These are phyloP conservation scores for Xylaria acuta DNA, from an alignment of 495 filamentous ascomycete genomes.

Conservation along the genomic window DNA sequence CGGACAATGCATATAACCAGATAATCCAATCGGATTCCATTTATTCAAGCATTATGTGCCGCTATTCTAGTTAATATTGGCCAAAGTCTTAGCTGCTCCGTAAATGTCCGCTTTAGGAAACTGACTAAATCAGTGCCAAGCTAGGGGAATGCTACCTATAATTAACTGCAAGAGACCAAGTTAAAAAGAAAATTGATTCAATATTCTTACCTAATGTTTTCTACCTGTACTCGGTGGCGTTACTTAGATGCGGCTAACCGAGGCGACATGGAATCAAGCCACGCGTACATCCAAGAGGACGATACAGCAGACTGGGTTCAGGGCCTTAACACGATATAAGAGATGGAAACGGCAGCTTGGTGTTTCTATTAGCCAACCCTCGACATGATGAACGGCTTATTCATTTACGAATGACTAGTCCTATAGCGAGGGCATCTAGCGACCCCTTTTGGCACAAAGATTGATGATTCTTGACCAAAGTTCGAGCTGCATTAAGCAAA, in stretches of 20 bases:
- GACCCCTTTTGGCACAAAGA: not conserved
- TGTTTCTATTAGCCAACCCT: not conserved
- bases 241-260: not conserved
- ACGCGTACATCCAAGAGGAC: not conserved
- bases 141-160: no score
- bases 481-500: not conserved
- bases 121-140: slow-evolving; percentile 6
- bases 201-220: not conserved
- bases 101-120: slow-evolving; percentile 15
- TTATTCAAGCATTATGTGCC: no score
- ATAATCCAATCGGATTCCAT: no score
- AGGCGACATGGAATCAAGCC: not conserved
- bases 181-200: no score
- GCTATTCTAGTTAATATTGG: not conserved
- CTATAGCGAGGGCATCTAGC: not conserved
- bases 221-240: no score
- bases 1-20: no score
- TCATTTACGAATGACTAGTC: not conserved
- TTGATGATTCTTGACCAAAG: not conserved
- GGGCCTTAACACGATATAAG: not conserved
- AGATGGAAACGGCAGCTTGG: not conserved
- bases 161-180: not conserved
- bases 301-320: not conserved
- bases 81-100: slow-evolving; percentile 3
- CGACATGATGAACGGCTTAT: not conserved